Evolutionary conservation across 2,329 filamentous ascomycete species (phyloP), one percentile per base, ranked within the genome.

Genomic region (Fusarium sp.): DNA sequence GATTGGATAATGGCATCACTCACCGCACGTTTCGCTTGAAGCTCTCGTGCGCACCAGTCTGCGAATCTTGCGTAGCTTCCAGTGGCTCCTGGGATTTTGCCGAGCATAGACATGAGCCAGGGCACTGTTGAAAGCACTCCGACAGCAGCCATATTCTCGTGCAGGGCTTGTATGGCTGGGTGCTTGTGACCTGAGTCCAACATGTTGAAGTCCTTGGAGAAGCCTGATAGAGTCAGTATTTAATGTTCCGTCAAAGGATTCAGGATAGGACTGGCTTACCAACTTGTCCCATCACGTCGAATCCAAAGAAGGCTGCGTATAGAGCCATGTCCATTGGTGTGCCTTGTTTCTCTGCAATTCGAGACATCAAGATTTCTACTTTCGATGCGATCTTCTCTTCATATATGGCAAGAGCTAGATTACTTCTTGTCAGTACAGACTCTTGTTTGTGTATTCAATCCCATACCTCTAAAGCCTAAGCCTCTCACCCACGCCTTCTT

Each of bases 401-500:
- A n/a, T 67, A 67, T 6, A 32, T 14, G 2, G 30, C 23, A 9
- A 67, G 60, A 18, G 66, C 66, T 67, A 2, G 3, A 32, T 25
- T 5, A 3, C 13, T 58, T 10, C 18, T 16, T n/a, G 18, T 58
- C 2, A 58, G 35, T 6, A 6, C 4, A 27, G 11, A 9, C n/a
- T n/a, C 2, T n/a, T 20, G 5, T 39, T 25, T 4, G 2, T 2
- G 8, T 9, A 20, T 30, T 37, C 1, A 16, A 30, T 23, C 25
- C 25, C 60, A 1, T 30, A 58, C 56, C 56, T 58, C 56, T 30
- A 5, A 64, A 64, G 2, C 59, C 59, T 2, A 67, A 11, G 0
- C 66, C 66, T 30, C 52, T 67, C 50, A 64, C 27, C 66, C 66
- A 67, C 7, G 66, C 39, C 41, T 16, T 67, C 52, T 67, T 67